Conservation (phyloP, 805 yeast species). For the Candida argentea region DNA sequence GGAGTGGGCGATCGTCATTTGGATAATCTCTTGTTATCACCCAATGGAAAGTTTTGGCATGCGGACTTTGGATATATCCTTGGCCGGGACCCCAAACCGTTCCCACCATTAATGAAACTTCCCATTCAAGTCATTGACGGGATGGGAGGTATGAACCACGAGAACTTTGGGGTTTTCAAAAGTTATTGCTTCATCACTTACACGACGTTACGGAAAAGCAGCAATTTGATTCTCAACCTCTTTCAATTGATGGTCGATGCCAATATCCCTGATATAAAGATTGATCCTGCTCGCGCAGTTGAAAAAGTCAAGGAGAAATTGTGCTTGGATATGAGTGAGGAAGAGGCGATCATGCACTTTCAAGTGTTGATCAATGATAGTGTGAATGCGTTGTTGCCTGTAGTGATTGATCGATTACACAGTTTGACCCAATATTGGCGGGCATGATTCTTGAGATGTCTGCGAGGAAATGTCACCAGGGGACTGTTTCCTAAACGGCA, state of each 20-base stretch:
- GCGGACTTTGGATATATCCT: conserved; percentile 96
- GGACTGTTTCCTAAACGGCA: not conserved
- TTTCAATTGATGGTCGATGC: conserved; percentile 93
- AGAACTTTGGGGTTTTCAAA: conserved; percentile 77
- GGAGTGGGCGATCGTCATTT: conserved; percentile 98
- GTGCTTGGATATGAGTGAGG: conserved; percentile 87
- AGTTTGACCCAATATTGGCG: conserved; percentile 98
- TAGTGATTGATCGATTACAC: conserved; percentile 90
- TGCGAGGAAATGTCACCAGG: not conserved
- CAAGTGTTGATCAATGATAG: conserved; percentile 90
- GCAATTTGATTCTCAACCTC: conserved; percentile 80
- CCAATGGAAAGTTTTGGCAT: conserved; percentile 84
- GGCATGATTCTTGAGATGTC: conserved; percentile 34
- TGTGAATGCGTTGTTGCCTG: conserved; percentile 87
- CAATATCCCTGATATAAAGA: conserved; percentile 78
- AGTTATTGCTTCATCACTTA: conserved; percentile 93
- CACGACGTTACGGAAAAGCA: conserved; percentile 79
- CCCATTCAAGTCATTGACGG: conserved; percentile 97
- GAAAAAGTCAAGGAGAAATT: conserved; percentile 91
- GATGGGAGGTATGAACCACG: conserved; percentile 88
- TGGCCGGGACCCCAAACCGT: conserved; percentile 97
- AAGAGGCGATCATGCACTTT: conserved; percentile 91
- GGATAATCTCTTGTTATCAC: conserved; percentile 75
- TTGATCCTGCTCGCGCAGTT: conserved; percentile 80
- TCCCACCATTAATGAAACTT: conserved; percentile 95